Conservation (phyloP, 805 yeast genomes). For the Saccharomycopsis fodiens region DNA sequence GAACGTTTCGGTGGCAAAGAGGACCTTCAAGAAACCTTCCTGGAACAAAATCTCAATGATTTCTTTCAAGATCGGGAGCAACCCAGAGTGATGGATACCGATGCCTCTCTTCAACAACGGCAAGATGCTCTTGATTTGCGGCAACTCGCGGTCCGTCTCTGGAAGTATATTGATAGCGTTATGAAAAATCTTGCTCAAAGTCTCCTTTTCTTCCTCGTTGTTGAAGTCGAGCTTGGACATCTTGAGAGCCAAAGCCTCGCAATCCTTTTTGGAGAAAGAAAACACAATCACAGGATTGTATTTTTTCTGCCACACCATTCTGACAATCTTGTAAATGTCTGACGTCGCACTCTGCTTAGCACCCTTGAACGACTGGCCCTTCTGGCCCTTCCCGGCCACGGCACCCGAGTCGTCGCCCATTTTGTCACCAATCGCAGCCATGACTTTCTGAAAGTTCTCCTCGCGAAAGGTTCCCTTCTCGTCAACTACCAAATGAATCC, state of each 20-base stretch:
- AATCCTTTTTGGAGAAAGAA: constrained; percentile 95
- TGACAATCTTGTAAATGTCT: constrained; percentile 92
- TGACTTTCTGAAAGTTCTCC: constrained; percentile 96
- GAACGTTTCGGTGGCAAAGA: constrained; percentile 97
- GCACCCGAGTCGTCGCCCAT: constrained; percentile 79
- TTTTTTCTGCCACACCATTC: constrained; percentile 95
- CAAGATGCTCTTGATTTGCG: constrained; percentile 87
- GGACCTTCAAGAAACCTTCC: constrained; percentile 89
- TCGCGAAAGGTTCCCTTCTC: constrained; percentile 95
- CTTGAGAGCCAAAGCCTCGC: constrained; percentile 88
- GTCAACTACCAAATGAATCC: constrained; percentile 94
- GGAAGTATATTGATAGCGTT: constrained; percentile 87
- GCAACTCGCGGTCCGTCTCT: constrained; percentile 84
- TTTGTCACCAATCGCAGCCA: constrained; percentile 82
- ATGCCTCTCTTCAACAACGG: constrained; percentile 91
- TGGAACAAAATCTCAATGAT: constrained; percentile 94
- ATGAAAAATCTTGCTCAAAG: constrained; percentile 79
- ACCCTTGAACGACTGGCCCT: constrained; percentile 80
- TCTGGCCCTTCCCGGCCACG: constrained; percentile 52
- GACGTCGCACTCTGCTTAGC: constrained; percentile 68
- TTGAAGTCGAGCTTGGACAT: constrained; percentile 96
- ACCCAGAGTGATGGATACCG: constrained; percentile 97
- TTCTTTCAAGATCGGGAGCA: constrained; percentile 87
- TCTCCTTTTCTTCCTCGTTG: constrained; percentile 87
- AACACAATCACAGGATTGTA: constrained; percentile 98